Percentiles rank a stretch among this genome's conserved stretches.
Conservation (phyloP, 805 yeast genomes). For the Ogataea paradorogensis region DNA sequence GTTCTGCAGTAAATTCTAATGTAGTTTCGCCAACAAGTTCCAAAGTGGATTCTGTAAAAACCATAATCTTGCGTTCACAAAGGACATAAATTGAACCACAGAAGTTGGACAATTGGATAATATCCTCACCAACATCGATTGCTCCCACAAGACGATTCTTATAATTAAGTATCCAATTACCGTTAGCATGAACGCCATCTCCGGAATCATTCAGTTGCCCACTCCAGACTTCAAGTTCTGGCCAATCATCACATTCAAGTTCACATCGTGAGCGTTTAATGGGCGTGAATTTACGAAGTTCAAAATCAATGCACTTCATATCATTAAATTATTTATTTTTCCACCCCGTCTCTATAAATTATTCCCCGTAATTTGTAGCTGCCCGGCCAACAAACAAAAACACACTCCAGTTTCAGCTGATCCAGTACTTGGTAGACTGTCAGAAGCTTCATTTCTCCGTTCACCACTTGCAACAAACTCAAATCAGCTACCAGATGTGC, state of each 20-base stretch:
- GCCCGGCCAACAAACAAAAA: conserved; percentile 30
- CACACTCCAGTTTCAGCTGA: conserved; percentile 34
- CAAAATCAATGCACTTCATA: conserved; percentile 7
- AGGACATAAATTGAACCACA: conserved; percentile 4
- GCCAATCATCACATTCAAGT: neutral
- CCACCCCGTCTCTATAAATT: conserved; percentile 34
- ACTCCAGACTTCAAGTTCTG: conserved; percentile 1
- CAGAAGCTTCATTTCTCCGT: conserved; percentile 31
- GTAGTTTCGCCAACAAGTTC: conserved; percentile 4
- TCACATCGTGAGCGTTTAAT: neutral
- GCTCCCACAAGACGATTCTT: conserved; percentile 3
- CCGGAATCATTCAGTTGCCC: neutral
- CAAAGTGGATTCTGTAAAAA: conserved; percentile 2
- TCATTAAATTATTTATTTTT: conserved; percentile 3
- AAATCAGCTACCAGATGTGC: conserved; percentile 13
- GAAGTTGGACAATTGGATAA: neutral
- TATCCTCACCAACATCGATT: conserved; percentile 1
- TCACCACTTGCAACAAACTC: conserved; percentile 27
- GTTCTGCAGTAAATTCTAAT: conserved; percentile 3
- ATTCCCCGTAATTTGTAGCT: conserved; percentile 33
- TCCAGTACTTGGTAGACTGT: conserved; percentile 39
- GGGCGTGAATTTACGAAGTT: neutral
- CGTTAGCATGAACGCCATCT: neutral
- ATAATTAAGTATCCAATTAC: conserved; percentile 2
- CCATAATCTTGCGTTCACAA: neutral